Conservation (phyloP, 108 stramenopile genomes). For the Cyclotella choctawhatcheeana region DNA sequence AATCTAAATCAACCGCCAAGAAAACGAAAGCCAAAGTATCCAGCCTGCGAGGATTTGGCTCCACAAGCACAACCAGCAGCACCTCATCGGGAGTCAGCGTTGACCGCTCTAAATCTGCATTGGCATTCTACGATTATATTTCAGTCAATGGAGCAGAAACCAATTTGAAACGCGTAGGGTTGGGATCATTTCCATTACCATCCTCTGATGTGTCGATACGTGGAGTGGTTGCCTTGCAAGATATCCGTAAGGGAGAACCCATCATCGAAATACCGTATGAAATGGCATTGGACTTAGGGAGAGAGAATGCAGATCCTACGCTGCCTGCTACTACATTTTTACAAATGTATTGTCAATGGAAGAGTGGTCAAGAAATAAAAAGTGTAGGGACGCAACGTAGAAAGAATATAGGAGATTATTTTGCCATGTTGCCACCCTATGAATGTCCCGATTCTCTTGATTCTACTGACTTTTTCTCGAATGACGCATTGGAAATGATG, state of each 20-base stretch:
- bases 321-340: conserved; percentile 62
- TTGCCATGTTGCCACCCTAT: conserved; percentile 67
- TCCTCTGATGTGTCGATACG: conserved; percentile 47
- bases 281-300: conserved; percentile 73
- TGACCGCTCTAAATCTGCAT: conserved; percentile 64
- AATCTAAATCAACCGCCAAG: conserved; percentile 40
- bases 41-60: conserved; percentile 59
- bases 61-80: conserved; percentile 32
- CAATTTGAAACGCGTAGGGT: conserved; percentile 66
- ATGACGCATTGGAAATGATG: conserved; percentile 66
- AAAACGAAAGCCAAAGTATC: conserved; percentile 16
- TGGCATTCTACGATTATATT: conserved; percentile 67
- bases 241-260: conserved; percentile 70
- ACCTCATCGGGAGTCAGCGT: conserved; percentile 31
- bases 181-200: conserved; percentile 60
- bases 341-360: conserved; percentile 64
- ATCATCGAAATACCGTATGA: conserved; percentile 83
- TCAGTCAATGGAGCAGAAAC: conserved; percentile 55
- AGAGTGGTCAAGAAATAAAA: neutral
- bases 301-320: conserved; percentile 71
- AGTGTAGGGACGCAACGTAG: neutral
- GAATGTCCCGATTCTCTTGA: conserved; percentile 64
- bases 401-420: conserved; percentile 54
- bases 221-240: conserved; percentile 69
- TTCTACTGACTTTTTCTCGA: conserved; percentile 71